These are phyloP conservation scores for Brassica rapa DNA, from an alignment of 345 rosid genomes.

Conservation along the genomic window DNA sequence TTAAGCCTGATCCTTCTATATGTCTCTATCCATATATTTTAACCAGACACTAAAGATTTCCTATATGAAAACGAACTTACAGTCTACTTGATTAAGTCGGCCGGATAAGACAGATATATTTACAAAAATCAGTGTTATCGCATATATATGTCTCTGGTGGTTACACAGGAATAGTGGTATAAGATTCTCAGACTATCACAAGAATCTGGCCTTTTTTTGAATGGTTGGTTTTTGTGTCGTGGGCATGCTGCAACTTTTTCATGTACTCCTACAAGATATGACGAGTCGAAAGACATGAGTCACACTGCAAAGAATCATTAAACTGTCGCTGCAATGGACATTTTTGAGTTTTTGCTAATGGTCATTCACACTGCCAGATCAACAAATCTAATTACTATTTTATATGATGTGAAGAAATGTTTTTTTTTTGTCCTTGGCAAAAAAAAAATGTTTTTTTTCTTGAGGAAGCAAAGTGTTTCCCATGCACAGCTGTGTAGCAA, in stretches of 20 bases:
- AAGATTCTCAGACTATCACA: slow-evolving; percentile 36
- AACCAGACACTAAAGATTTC: slow-evolving; percentile 21
- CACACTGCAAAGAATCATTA: neutral
- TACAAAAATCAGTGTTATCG: slow-evolving; percentile 1
- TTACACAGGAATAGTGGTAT: slow-evolving; percentile 15
- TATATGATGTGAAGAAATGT: slow-evolving; percentile 13
- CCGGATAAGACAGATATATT: slow-evolving; percentile 28
- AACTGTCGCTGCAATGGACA: neutral
- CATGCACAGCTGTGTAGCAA: slow-evolving; percentile 24
- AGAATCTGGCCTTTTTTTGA: slow-evolving; percentile 11
- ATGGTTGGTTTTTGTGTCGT: slow-evolving; percentile 22
- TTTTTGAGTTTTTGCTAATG: slow-evolving; percentile 7
- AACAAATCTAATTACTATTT: slow-evolving; percentile 8
- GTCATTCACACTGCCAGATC: neutral
- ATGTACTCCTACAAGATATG: slow-evolving; percentile 21
- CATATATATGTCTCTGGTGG: slow-evolving; percentile 15
- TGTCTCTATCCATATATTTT: slow-evolving; percentile 35
- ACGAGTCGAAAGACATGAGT: slow-evolving; percentile 7
- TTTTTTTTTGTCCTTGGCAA: neutral
- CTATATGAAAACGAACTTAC: slow-evolving; percentile 24
- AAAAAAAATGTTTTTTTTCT: neutral
- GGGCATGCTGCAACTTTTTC: slow-evolving; percentile 26
- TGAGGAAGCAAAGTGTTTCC: slow-evolving; percentile 28
- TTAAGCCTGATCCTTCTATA: slow-evolving; percentile 23
- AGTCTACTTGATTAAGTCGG: slow-evolving; percentile 16